phyloP scores from a whole-genome alignment of 441 rosid species.

The Viola pubescens region DNA sequence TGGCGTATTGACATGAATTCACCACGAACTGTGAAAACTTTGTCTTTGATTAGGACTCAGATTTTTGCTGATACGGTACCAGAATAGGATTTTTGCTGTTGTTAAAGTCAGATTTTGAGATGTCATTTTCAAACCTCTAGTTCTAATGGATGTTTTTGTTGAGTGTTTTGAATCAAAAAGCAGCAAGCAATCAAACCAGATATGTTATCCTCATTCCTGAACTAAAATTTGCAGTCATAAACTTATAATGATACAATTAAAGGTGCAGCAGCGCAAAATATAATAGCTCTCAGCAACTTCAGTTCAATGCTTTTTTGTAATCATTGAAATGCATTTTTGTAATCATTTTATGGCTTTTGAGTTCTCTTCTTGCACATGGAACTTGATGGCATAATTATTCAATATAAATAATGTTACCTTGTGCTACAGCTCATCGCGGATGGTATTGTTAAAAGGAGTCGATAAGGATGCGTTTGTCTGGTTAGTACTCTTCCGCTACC shows the following conservation, averaged over 20 bases:
- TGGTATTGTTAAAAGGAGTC: slow-evolving; percentile 81
- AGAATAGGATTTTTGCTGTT: too few relatives aligned
- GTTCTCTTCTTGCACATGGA: background rate
- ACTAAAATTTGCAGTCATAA: too few relatives aligned
- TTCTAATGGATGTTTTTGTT: too few relatives aligned
- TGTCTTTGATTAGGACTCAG: too few relatives aligned
- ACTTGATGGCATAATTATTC: slow-evolving; percentile 4
- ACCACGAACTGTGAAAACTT: background rate
- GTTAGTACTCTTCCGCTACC: slow-evolving; percentile 35
- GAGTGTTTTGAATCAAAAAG: too few relatives aligned
- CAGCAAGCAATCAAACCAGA: too few relatives aligned
- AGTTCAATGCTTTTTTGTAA: background rate
- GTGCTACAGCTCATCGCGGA: slow-evolving; percentile 74
- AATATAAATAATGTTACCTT: slow-evolving; percentile 3
- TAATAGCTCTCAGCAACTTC: slow-evolving; percentile 2
- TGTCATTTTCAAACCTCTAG: too few relatives aligned
- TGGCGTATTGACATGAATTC: background rate
- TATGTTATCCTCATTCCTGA: too few relatives aligned
- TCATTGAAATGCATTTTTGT: slow-evolving; percentile 2
- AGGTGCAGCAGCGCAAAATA: background rate
- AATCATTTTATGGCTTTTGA: too few relatives aligned
- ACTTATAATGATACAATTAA: too few relatives aligned
- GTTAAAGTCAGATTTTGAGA: too few relatives aligned
- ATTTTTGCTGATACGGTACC: too few relatives aligned
- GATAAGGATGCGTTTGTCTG: slow-evolving; percentile 85